These are phyloP conservation scores for Trichophyton schoenleinii DNA, from an alignment of 2,329 filamentous ascomycete species.

Conservation along the genomic window DNA sequence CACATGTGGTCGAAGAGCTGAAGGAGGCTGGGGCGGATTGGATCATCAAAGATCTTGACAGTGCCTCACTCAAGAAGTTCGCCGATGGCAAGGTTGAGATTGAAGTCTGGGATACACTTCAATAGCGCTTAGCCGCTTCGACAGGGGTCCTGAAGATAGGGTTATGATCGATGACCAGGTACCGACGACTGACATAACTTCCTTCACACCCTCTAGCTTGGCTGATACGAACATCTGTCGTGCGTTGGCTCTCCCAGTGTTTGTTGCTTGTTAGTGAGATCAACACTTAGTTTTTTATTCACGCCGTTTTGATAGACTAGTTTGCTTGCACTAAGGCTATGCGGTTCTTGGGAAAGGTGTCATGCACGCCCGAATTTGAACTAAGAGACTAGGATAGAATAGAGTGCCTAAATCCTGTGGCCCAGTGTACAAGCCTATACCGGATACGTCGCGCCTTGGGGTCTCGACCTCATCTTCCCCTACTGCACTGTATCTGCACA, in stretches of 20 bases:
- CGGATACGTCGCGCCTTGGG: not conserved
- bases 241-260: not conserved
- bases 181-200: not conserved
- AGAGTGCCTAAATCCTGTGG: not conserved
- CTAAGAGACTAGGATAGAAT: not conserved
- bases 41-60: slow-evolving; percentile 68
- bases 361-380: not conserved
- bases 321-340: not conserved
- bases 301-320: slow-evolving; percentile 1
- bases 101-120: slow-evolving; percentile 51
- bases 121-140: slow-evolving; percentile 16
- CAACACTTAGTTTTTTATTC: not conserved
- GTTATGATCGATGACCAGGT: slow-evolving; percentile 3
- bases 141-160: slow-evolving; percentile 1
- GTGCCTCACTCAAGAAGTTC: slow-evolving; percentile 50
- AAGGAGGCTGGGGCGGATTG: slow-evolving; percentile 70
- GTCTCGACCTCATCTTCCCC: not conserved
- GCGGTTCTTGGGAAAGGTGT: not conserved
- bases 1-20: slow-evolving; percentile 62
- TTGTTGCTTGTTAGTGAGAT: not conserved
- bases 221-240: not conserved
- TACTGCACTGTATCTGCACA: not conserved
- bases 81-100: slow-evolving; percentile 50
- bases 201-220: not conserved
- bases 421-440: not conserved